phyloP scores from a whole-genome alignment of 108 stramenopile genomes.

The Skeletonema potamos region DNA sequence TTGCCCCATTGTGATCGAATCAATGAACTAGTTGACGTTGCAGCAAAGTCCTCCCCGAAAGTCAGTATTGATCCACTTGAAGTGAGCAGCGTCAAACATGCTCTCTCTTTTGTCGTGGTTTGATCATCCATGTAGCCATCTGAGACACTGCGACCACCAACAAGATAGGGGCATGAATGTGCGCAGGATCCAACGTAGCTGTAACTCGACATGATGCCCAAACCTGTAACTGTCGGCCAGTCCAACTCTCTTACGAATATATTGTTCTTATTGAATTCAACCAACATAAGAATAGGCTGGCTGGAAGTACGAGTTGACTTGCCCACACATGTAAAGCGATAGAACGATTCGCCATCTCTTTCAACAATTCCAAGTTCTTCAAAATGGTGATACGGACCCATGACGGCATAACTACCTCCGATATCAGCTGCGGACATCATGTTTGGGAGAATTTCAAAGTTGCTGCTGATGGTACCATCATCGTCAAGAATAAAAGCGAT shows the following conservation, averaged over 20 bases:
- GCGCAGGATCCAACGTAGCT: conserved; percentile 65
- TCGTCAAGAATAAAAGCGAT: conserved; percentile 63
- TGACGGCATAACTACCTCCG: conserved; percentile 36
- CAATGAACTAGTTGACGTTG: not conserved
- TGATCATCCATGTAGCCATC: conserved; percentile 17
- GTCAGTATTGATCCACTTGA: conserved; percentile 59
- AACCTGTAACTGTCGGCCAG: conserved; percentile 47
- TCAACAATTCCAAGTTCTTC: conserved; percentile 55
- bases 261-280: conserved; percentile 67
- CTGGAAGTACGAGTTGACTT: conserved; percentile 43
- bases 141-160: conserved; percentile 16
- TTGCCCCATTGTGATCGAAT: conserved; percentile 1
- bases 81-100: conserved; percentile 49
- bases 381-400: conserved; percentile 69
- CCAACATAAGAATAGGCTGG: conserved; percentile 52
- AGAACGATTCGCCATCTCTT: conserved; percentile 39
- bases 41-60: conserved; percentile 55
- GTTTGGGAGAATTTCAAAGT: conserved; percentile 72
- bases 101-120: conserved; percentile 47
- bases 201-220: conserved; percentile 42
- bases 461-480: conserved; percentile 53
- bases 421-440: conserved; percentile 44
- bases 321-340: conserved; percentile 62
- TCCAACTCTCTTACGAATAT: conserved; percentile 52
- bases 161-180: conserved; percentile 48